Base-by-base conservation (phyloP, 179 eudicot species). In the Beta macrorhiza region DNA sequence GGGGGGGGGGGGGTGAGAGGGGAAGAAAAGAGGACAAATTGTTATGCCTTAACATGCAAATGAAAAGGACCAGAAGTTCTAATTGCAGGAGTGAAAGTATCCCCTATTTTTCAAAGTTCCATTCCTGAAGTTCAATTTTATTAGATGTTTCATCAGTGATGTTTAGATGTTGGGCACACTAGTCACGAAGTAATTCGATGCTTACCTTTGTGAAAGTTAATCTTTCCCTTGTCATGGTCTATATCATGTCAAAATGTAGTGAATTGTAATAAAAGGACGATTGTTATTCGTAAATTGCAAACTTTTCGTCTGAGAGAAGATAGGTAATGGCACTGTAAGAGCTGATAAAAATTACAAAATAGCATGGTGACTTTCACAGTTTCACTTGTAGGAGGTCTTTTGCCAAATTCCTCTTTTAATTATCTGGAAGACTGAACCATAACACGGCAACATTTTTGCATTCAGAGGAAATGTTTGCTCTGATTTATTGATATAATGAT, bases 311-410 rank as follows among this genome's bases (percentile, higher is more conserved):
- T 15, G 6, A 11, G 5, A 49, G 71, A 67, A 72, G 4, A 25
- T 22, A 52, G 44, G 44, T 72, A 13, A 12, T 72, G 74, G 19
- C 59, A 72, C 13, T 72, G 76, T 52, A 72, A 51, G 59, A 52
- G 59, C 76, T 52, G 44, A 51, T 5, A 52, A 20, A 11, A 42
- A 22, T 64, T 64, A 22, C 52, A 37, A 37, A 51, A 12, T 16
- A 37, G n/a, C 53, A 5, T 49, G 42, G 4, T 37, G 53, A 68
- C n/a, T 68, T 68, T 6, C 32, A 29, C 42, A 68, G 11, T 68
- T 68, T 6, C 32, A 29, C 42, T 16, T 42, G 20, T 13, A 45
- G 47, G 56, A 20, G 49, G 13, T 71, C 32, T 10, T 71, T 25
- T 47, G 13, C 52, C 37, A 29, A 19, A n/a, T 32, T 71, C 56